Evolutionary conservation across 2,329 filamentous ascomycete species (phyloP).

Genomic region (Fusarium concolor): DNA sequence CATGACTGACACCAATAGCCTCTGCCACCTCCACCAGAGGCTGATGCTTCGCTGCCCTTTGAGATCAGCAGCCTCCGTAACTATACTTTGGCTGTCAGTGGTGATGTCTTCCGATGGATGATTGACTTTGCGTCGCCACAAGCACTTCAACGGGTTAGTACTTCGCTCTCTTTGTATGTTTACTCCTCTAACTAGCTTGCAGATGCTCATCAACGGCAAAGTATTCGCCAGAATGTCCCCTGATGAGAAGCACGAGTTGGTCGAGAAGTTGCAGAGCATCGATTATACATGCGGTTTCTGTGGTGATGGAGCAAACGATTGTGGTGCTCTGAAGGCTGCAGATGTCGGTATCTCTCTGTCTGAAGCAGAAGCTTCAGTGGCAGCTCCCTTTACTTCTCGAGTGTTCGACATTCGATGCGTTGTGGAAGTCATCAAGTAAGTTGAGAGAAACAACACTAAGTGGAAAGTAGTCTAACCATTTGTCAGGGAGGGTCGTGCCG

Average conservation of each 20-base stretch:
- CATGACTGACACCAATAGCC: conserved; percentile 62
- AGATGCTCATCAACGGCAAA: conserved; percentile 92
- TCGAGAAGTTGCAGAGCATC: conserved; percentile 96
- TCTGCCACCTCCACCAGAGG: conserved; percentile 74
- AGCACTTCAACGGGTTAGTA: conserved; percentile 74
- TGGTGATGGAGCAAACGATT: conserved; percentile 97
- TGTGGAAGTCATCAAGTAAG: conserved; percentile 84
- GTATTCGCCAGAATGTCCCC: conserved; percentile 99
- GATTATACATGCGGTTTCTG: conserved; percentile 97
- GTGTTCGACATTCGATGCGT: conserved; percentile 98
- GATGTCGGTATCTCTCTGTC: conserved; percentile 98
- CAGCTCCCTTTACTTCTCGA: conserved; percentile 95
- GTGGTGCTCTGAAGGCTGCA: conserved; percentile 94
- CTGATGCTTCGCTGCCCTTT: conserved; percentile 86
- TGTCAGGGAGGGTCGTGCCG: conserved; percentile 85
- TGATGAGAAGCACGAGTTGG: conserved; percentile 97
- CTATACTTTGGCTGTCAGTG: conserved; percentile 89
- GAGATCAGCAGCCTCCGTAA: conserved; percentile 84
- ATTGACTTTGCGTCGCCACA: conserved; percentile 89
- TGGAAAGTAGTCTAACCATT: conserved; percentile 36
- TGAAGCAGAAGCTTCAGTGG: conserved; percentile 96
- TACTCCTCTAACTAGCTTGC: conserved; percentile 19
- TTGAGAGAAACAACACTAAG: background rate
- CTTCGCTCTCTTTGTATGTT: background rate
- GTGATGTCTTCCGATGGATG: conserved; percentile 97